A percentile compares a stretch with the other conserved stretches of the same genome.
Conservation (phyloP, 2,329 filamentous ascomycete species). For the Torrubiellomyces zombiae region DNA sequence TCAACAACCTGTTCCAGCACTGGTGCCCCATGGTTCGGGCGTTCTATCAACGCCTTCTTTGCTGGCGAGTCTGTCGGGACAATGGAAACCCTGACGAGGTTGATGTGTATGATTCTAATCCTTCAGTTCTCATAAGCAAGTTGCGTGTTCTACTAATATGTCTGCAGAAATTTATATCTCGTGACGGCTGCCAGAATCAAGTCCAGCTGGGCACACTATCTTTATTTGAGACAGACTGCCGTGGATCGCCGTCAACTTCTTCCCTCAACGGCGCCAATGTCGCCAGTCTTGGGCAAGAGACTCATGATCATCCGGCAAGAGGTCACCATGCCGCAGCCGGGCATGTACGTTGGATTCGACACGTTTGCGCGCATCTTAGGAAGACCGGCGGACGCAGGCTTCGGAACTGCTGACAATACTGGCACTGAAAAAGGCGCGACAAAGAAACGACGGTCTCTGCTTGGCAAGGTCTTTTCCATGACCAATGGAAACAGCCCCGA, state of each 20-base stretch:
- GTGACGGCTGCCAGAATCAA: conserved; percentile 51
- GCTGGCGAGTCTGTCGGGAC: conserved; percentile 74
- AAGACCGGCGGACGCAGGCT: conserved; percentile 8
- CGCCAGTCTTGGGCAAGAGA: conserved; percentile 67
- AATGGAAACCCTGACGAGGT: conserved; percentile 46
- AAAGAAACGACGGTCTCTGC: conserved; percentile 46
- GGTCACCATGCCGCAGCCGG: conserved; percentile 27
- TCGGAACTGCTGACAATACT: conserved; percentile 10
- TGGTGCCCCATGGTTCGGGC: conserved; percentile 93
- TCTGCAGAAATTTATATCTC: conserved; percentile 52
- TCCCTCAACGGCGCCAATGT: conserved; percentile 66
- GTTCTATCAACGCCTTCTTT: conserved; percentile 80
- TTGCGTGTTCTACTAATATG: too few relatives aligned
- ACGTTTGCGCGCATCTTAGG: conserved; percentile 18
- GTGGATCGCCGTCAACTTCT: conserved; percentile 35
- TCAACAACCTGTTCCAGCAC: conserved; percentile 73
- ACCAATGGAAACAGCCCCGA: conserved; percentile 9
- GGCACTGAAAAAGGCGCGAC: conserved; percentile 18
- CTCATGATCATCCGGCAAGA: conserved; percentile 84
- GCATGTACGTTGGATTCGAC: conserved; percentile 34
- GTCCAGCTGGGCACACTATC: conserved; percentile 62
- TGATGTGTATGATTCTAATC: conserved; percentile 46
- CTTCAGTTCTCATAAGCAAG: too few relatives aligned
- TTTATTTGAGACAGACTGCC: conserved; percentile 54
- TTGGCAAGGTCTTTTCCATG: conserved; percentile 44